Base-by-base conservation (phyloP, 2,329 filamentous ascomycete genomes). In the Diaporthe nobilis region DNA sequence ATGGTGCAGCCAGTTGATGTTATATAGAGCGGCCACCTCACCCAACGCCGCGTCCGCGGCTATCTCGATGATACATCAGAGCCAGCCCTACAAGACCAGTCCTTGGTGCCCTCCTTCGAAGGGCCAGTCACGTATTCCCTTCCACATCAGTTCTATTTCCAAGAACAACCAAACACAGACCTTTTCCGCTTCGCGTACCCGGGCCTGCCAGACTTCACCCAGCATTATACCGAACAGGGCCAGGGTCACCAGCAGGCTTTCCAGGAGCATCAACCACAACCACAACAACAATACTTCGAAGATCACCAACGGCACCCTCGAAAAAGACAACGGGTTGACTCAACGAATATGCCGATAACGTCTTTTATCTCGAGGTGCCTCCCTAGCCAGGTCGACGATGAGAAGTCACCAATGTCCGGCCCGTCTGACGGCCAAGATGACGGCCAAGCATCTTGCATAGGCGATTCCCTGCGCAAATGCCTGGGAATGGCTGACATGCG, bases 41-140 rank as follows among this genome's bases (percentile, higher is more conserved):
- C 85, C 82, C 87, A 86, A 82, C 86, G 86, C 75, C 85, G 86
- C 82, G 83, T 83, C 78, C 84, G 85, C 80, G 82, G 81, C 80
- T 81, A 82, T 75, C 84, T 83, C 77, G 84, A 84, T 79, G 79
- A 81, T 78, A 80, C 82, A 82, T 79, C 79, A 78, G 84, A 83
- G 81, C 79, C 82, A 79, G 81, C 80, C 76, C 79, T 82, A 79
- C 83, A 85, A 79, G 81, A 80, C 80, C 77, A 79, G 74, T 78
- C 80, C 15, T 31, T 73, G 42, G 51, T 68, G 17, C 25, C 72
- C n/a, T n/a, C 75, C 7, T 75, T 73, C 15, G 25, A 51, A 28
- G 47, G 34, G 37, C 60, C 71, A 37, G 47, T 75, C 75, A 77
- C 79, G 76, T 79, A 78, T 70, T 73, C 78, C 75, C 77, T 80